Percentiles rank a stretch among this genome's conserved stretches.
These are phyloP conservation scores for Oryza glaberrima DNA, from an alignment of 176 grass and related monocot species.

Conservation along the genomic window DNA sequence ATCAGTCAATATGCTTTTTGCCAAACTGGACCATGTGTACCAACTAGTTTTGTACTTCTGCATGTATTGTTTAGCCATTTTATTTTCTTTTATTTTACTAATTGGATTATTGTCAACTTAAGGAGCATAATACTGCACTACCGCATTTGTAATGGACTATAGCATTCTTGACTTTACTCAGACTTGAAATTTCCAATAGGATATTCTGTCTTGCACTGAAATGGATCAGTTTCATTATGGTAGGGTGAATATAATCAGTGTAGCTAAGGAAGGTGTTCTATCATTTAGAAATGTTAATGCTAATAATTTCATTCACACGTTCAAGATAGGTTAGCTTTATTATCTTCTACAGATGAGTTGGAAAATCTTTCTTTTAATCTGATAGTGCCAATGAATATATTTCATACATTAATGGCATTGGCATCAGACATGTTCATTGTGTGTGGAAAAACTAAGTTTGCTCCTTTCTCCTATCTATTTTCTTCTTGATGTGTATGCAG, in stretches of 20 bases:
- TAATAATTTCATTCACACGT: conserved; percentile 9
- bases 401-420: background rate
- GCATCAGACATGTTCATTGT: background rate
- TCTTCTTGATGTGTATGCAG: conserved; percentile 47
- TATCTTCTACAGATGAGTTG: conserved; percentile 6
- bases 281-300: conserved; percentile 8
- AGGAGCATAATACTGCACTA: background rate
- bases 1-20: conserved; percentile 14
- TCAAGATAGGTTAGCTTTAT: conserved; percentile 1
- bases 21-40: conserved; percentile 31
- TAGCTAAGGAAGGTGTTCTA: background rate
- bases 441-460: conserved; percentile 7
- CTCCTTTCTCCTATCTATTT: conserved; percentile 30
- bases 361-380: conserved; percentile 9
- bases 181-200: conserved; percentile 14
- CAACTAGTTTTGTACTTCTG: background rate
- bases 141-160: background rate
- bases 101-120: background rate
- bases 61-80: conserved; percentile 19
- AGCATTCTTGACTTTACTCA: background rate
- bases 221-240: conserved; percentile 6
- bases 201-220: conserved; percentile 6
- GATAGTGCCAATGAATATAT: background rate
- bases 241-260: background rate
- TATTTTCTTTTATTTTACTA: background rate